Evolutionary conservation across 2,329 filamentous ascomycete genomes (phyloP).

Genomic region (Alternaria arbusti): DNA sequence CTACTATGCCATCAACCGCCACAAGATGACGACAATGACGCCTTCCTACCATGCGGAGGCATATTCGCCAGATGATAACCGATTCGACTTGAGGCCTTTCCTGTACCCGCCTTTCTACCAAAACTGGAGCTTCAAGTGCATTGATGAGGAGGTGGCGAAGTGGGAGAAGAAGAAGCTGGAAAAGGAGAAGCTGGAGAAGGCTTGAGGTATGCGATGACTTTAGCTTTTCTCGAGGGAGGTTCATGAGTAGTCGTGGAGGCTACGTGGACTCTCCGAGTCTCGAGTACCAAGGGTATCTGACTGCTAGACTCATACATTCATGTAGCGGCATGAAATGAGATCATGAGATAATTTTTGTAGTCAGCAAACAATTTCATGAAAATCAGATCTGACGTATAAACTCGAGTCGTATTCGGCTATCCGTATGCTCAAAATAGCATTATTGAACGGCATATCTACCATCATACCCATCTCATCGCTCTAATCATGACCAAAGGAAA

Average conservation of each 20-base stretch:
- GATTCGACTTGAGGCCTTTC: conserved; percentile 57
- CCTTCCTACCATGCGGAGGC: conserved; percentile 47
- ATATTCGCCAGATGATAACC: conserved; percentile 64
- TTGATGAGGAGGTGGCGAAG: conserved; percentile 43
- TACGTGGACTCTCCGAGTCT: not conserved
- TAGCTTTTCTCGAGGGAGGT: not conserved
- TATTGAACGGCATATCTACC: not conserved
- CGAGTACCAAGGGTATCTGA: not conserved
- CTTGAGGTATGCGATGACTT: not conserved
- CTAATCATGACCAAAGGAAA: not conserved
- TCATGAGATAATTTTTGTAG: not conserved
- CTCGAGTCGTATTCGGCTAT: not conserved
- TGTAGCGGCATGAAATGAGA: not conserved
- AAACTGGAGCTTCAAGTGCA: conserved; percentile 48
- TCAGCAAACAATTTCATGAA: not conserved
- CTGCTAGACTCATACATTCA: not conserved
- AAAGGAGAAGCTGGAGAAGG: conserved; percentile 11
- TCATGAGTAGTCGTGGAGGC: not conserved
- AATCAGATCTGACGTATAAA: not conserved
- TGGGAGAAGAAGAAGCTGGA: conserved; percentile 30
- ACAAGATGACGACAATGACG: conserved; percentile 38
- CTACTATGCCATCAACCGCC: conserved; percentile 30
- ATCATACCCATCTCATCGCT: not conserved
- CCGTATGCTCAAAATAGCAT: not conserved
- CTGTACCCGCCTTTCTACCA: conserved; percentile 53